These are phyloP conservation scores for Paramecium caudatum DNA, from an alignment of 73 alveolate genomes.

Conservation along the genomic window DNA sequence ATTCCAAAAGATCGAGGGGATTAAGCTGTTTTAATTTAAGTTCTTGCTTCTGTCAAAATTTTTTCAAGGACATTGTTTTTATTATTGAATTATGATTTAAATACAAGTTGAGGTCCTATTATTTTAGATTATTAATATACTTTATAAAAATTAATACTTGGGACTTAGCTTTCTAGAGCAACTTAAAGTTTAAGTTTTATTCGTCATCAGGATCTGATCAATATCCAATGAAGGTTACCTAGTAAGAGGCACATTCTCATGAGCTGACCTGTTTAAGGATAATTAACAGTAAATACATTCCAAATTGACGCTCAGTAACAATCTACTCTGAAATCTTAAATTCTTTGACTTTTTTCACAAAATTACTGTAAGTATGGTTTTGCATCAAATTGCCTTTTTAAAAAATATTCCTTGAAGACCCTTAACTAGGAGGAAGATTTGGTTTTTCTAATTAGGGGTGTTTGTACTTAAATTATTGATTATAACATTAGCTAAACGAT, in stretches of 20 bases:
- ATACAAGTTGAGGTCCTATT: constrained; percentile 8
- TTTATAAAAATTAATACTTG: too few species aligned
- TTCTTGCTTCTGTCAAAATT: constrained; percentile 8
- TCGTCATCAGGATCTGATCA: not conserved
- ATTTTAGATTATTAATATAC: not conserved
- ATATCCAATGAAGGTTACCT: constrained; percentile 21
- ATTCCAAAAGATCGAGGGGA: not conserved
- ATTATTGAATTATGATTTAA: constrained; percentile 7
- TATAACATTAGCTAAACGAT: constrained; percentile 34
- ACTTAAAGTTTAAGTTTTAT: not conserved
- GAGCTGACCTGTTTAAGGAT: not conserved
- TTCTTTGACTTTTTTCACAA: constrained; percentile 43
- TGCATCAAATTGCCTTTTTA: not conserved
- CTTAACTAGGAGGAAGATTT: not conserved
- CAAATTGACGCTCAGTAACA: too few species aligned
- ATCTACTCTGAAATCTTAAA: constrained; percentile 9
- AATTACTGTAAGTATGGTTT: constrained; percentile 8
- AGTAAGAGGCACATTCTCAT: not conserved
- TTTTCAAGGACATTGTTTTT: not conserved
- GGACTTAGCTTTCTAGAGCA: constrained; percentile 28
- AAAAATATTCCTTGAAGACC: not conserved
- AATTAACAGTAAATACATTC: too few species aligned
- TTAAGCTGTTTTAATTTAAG: not conserved
- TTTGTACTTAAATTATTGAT: constrained; percentile 23
- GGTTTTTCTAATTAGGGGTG: not conserved